Percentiles rank a stretch among this genome's conserved stretches.
Evolutionary conservation across 2,329 filamentous ascomycete species (phyloP).

Genomic region (Fusarium sp.): DNA sequence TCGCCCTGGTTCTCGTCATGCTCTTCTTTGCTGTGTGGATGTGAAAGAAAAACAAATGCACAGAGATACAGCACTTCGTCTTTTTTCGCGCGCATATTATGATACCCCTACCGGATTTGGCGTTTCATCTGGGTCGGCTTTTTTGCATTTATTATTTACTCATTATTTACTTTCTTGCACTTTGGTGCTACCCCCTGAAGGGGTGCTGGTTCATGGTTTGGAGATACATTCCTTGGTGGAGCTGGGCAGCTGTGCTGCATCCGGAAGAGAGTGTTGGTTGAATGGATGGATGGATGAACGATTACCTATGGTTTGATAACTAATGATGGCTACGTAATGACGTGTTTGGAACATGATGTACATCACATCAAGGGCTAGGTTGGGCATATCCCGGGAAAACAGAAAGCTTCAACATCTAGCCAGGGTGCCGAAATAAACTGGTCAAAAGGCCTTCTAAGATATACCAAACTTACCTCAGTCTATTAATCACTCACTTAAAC

Average conservation of each 20-base stretch:
- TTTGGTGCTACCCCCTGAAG: not conserved
- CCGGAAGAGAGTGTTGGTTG: conserved; percentile 1
- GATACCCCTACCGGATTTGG: conserved; percentile 42
- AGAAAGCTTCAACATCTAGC: not conserved
- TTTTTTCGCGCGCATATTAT: conserved; percentile 32
- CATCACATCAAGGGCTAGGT: conserved; percentile 1
- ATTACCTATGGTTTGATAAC: conserved; percentile 36
- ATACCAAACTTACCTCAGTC: not conserved
- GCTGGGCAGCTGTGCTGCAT: conserved; percentile 25
- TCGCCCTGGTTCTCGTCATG: conserved; percentile 43
- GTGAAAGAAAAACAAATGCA: conserved; percentile 8
- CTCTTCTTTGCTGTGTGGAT: conserved; percentile 44
- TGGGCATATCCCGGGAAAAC: conserved; percentile 1
- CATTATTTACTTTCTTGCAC: not conserved
- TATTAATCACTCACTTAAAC: not conserved
- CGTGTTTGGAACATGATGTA: conserved; percentile 5
- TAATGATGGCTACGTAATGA: conserved; percentile 37
- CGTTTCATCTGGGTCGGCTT: conserved; percentile 38
- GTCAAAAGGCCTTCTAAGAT: not conserved
- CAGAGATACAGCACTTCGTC: not conserved
- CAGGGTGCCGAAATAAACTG: not conserved
- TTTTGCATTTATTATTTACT: conserved; percentile 21
- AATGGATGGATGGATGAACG: conserved; percentile 34
- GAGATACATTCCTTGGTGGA: conserved; percentile 18
- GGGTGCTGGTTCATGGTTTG: conserved; percentile 11